Evolutionary conservation across 1,139 yeast genomes (phyloP), one percentile per base, ranked within the genome.

Genomic region (Protomyces pachydermus): DNA sequence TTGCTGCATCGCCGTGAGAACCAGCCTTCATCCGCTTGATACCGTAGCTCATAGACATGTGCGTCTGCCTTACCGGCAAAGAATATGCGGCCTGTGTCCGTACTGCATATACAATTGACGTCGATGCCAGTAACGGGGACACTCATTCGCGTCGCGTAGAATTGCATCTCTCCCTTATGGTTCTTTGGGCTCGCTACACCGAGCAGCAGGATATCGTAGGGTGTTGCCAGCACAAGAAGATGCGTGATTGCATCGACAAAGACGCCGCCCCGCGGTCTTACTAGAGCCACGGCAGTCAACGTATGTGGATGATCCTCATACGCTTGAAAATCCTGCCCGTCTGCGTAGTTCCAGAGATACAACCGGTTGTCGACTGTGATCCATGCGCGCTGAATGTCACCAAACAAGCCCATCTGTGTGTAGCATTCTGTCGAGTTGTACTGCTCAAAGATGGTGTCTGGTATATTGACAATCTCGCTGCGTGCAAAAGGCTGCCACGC

Each of bases 11-110:
- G 87, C 72, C 88, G 87, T 68, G 86, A 84, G 72, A 90, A 90
- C 88, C 97, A 93, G 60, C 90, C 87, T 56, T 91, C 93, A 45
- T 87, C 84, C 68, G 86, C 87, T n/a, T 91, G 83, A 73, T 95
- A 95, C 67, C 84, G 86, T 65, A 93, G 79, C 72, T 90, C 91
- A 96, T 97, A 93, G 57, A 95, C 80, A 70, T 91, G 85, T 54
- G 82, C 78, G 2, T 93, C 95, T 70, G 88, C 91, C 20, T 86
- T 82, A 80, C 96, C 96, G 20, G 88, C 81, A 73, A 95, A 89
- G 73, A 88, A 90, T 6, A 95, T 83, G 65, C 95, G 91, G 58
- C 91, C 88, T 0, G 93, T 84, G 34, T 83, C 83, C 71, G 84
- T 83, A 1, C 82, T 79, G 0, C 81, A 79, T 61, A 91, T 82